Base-by-base conservation (phyloP, 129 eudicot genomes). In the Flaveria linearis region DNA sequence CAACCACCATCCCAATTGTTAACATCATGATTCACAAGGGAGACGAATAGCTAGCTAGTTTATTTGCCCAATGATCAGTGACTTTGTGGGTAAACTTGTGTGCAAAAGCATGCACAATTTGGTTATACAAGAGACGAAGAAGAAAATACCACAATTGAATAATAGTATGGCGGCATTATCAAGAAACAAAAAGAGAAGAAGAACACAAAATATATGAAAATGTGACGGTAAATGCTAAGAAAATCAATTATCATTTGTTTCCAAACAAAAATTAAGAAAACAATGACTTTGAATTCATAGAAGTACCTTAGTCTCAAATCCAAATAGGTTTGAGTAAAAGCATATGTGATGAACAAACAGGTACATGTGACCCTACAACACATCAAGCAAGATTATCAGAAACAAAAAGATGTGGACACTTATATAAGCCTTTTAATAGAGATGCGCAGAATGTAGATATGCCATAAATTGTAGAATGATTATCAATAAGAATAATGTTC, bases 291-390 rank as follows among this genome's bases (percentile, higher is more conserved):
- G 52, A 45, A 68, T 78, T 68, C 65, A 77, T 11, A 53, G n/a
- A 30, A 49, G 68, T 73, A 92, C 98, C 98, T 93, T 93, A 36
- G 98, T 90, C 83, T 93, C 98, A 82, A 88, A 93, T 78, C 98
- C 98, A 86, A 93, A 93, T n/a, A 93, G 79, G 82, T 90, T 93
- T 30, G 96, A 88, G 68, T 93, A 93, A 85, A 93, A 90, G 91
- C 98, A 93, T 81, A 93, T 68, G 76, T 82, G 79, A 82, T 81
- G 95, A 69, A 74, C 72, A 84, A 93, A 93, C 76, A 93, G 78
- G 82, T 93, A 93, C 98, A 93, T 90, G 79, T 93, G 98, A 28
- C 98, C 97, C 97, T 93, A 87, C 91, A 86, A 84, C 76, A 80
- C 68, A 86, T 73, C 55, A 85, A 84, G 56, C 18, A 70, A 76